A percentile compares a stretch with the other conserved stretches of the same genome.
Conservation (phyloP, 805 yeast species). For the Saccharomyces jurei region DNA sequence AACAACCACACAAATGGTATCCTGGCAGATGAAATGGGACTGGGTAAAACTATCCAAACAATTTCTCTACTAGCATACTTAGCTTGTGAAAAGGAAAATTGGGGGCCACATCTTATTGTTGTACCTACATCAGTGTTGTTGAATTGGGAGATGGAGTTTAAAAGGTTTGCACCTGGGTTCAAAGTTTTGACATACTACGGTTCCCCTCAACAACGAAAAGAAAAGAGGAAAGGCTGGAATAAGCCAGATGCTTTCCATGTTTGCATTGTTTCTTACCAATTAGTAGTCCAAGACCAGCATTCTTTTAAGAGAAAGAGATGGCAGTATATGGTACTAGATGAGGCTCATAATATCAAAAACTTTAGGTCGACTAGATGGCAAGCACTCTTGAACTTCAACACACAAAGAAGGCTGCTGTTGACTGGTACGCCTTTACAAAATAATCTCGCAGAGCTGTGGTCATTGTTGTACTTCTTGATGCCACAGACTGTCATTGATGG, state of each 20-base stretch:
- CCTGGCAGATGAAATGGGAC: constrained; percentile 97
- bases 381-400: constrained; percentile 85
- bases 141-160: constrained; percentile 99
- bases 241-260: constrained; percentile 93
- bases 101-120: constrained; percentile 97
- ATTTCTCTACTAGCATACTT: constrained; percentile 77
- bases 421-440: constrained; percentile 98
- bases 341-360: constrained; percentile 95
- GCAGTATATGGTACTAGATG: constrained; percentile 96
- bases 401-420: constrained; percentile 74
- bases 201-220: constrained; percentile 91
- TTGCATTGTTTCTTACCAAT: constrained; percentile 92
- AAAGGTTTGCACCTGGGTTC: constrained; percentile 95
- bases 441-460: constrained; percentile 93
- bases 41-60: constrained; percentile 95
- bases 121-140: constrained; percentile 97
- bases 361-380: constrained; percentile 97
- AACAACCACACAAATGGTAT: constrained; percentile 92
- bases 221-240: constrained; percentile 96
- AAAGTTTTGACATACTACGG: constrained; percentile 94
- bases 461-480: constrained; percentile 88
- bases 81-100: constrained; percentile 86
- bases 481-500: constrained; percentile 64
- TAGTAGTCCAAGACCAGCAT: constrained; percentile 95
- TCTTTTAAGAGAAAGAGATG: constrained; percentile 87